These are phyloP conservation scores for Phanerodontia chrysosporium DNA, from an alignment of 768 basidiomycete genomes.

Conservation along the genomic window DNA sequence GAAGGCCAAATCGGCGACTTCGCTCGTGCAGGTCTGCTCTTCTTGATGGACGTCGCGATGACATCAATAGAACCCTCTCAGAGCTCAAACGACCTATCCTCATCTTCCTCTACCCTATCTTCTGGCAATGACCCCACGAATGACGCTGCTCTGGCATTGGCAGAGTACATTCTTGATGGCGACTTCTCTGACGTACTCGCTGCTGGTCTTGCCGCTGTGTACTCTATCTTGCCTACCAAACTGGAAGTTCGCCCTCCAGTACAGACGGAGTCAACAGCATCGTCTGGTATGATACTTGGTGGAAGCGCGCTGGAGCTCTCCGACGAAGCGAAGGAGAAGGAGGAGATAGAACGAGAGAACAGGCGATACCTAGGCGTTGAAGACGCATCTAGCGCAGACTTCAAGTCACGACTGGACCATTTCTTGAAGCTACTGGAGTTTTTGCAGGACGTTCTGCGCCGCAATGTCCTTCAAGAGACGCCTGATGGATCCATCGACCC, in stretches of 20 bases:
- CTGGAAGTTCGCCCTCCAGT: constrained; percentile 20
- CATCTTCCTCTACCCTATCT: constrained; percentile 17
- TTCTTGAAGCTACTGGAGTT: constrained; percentile 91
- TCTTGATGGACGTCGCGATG: constrained; percentile 95
- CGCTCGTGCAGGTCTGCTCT: constrained; percentile 87
- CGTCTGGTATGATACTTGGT: constrained; percentile 71
- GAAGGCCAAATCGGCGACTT: constrained; percentile 93
- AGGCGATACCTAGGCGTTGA: constrained; percentile 66
- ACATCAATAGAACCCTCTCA: constrained; percentile 60
- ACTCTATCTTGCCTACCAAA: constrained; percentile 67
- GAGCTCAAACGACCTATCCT: constrained; percentile 27
- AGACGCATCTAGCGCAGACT: constrained; percentile 68
- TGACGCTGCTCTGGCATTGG: constrained; percentile 83
- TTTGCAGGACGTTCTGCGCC: constrained; percentile 79
- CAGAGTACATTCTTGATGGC: constrained; percentile 93
- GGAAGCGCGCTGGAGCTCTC: constrained; percentile 44
- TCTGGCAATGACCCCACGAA: constrained; percentile 58
- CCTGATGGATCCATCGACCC: constrained; percentile 46
- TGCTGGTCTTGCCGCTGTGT: constrained; percentile 89
- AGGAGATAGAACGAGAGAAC: constrained; percentile 45
- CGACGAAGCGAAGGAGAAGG: constrained; percentile 51
- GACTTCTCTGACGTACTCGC: constrained; percentile 97
- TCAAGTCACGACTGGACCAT: constrained; percentile 78
- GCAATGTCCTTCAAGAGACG: constrained; percentile 46
- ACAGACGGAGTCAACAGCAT: constrained; percentile 29